Base-by-base conservation (phyloP, 768 basidiomycete genomes). In the Floccularia luteovirens region DNA sequence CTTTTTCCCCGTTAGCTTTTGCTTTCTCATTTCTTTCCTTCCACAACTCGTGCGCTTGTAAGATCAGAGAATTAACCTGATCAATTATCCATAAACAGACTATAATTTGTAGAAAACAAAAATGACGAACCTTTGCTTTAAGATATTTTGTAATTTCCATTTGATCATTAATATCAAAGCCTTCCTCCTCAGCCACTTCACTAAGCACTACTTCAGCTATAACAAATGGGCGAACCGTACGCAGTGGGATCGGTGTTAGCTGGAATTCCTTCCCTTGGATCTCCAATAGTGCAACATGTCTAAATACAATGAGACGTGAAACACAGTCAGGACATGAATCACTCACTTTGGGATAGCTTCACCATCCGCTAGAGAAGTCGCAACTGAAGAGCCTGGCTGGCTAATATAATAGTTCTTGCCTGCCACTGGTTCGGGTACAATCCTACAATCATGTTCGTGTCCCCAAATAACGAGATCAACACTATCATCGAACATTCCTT, bases 361-460 rank as follows among this genome's bases (percentile, higher is more conserved):
- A 1, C 96, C 96, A 39, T 93, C 89, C 1, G 92, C 87, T 16
- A 99, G 67, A 23, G 88, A 90, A 1, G 96, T 99, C 1, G 96
- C 96, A 2, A 99, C 82, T 0, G 87, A 89, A 0, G 90, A 93
- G 1, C 96, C 96, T 3, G 96, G 96, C 59, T 99, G 96, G 2
- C 82, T 77, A 52, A 99, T 91, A 52, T 75, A 81, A 62, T 99
- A 99, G 12, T 74, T 74, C 59, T 94, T 93, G 10, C 89, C 91
- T 3, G 90, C 82, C 5, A 99, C 94, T 4, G 79, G 74, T 52
- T 96, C 90, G 0, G 96, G 94, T 2, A 79, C 67, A 39, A 94
- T 87, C 22, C 93, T 78, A 53, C 94, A 98, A 59, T 98, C 96
- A 55, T 99, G 96, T 59, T 99, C 96, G 57, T 99, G 96, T 5